phyloP scores from a whole-genome alignment of 2,329 filamentous ascomycete species.

The Aspergillus terreus region DNA sequence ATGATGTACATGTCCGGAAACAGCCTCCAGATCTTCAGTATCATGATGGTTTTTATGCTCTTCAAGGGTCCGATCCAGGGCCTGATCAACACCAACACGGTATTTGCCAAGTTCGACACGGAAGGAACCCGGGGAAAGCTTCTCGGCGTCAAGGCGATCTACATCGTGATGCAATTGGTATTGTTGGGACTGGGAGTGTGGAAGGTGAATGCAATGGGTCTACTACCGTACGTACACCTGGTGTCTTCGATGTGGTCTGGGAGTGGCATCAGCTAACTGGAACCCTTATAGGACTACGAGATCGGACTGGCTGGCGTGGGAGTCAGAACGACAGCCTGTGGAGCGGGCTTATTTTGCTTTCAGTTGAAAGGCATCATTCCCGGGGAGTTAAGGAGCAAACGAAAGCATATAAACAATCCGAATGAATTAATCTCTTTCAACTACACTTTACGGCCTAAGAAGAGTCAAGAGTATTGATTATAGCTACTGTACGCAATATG shows the following conservation, averaged over 20 bases:
- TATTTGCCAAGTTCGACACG: constrained; percentile 89
- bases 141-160: constrained; percentile 79
- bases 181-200: constrained; percentile 83
- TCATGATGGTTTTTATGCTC: constrained; percentile 99
- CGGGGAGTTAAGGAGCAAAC: neutral
- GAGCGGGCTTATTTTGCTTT: constrained; percentile 65
- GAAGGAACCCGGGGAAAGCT: constrained; percentile 70
- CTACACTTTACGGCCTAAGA: no score
- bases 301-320: constrained; percentile 98
- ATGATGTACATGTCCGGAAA: constrained; percentile 99
- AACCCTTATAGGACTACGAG: constrained; percentile 68
- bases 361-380: constrained; percentile 20
- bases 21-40: constrained; percentile 96
- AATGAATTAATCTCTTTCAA: neutral
- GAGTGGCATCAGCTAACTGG: constrained; percentile 3
- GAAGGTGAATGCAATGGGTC: constrained; percentile 95
- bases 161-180: constrained; percentile 80
- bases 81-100: constrained; percentile 73
- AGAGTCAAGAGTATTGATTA: no score
- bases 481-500: neutral
- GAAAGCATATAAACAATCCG: neutral
- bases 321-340: constrained; percentile 66
- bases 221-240: constrained; percentile 69
- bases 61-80: constrained; percentile 95
- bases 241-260: neutral